These are phyloP conservation scores for Canariomyces notabilis DNA, from an alignment of 2,329 filamentous ascomycete species.

Conservation along the genomic window DNA sequence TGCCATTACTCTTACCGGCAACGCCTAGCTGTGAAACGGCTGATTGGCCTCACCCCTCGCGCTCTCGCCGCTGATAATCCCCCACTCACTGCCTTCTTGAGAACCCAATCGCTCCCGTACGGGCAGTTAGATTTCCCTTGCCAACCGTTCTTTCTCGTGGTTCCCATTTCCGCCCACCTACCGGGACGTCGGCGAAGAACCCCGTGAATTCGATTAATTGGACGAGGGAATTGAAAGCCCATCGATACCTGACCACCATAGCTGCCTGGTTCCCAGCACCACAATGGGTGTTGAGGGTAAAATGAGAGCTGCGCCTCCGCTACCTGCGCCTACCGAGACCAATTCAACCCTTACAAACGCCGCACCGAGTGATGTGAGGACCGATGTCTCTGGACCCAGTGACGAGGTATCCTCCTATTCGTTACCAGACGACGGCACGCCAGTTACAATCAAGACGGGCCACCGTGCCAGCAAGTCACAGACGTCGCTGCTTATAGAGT, in stretches of 20 bases:
- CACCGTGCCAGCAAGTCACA: slow-evolving; percentile 63
- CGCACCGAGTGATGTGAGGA: slow-evolving; percentile 59
- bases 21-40: slow-evolving; percentile 16
- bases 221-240: slow-evolving; percentile 18
- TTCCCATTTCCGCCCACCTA: not conserved
- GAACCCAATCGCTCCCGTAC: slow-evolving; percentile 9
- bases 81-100: slow-evolving; percentile 21
- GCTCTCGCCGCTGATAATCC: slow-evolving; percentile 17
- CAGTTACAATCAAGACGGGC: slow-evolving; percentile 83
- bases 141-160: slow-evolving; percentile 1
- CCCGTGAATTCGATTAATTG: slow-evolving; percentile 20
- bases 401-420: slow-evolving; percentile 72
- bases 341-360: slow-evolving; percentile 47
- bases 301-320: slow-evolving; percentile 49
- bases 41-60: slow-evolving; percentile 18
- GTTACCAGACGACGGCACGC: slow-evolving; percentile 80
- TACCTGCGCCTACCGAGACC: slow-evolving; percentile 76
- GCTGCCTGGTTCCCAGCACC: slow-evolving; percentile 21
- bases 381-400: slow-evolving; percentile 63
- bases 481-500: slow-evolving; percentile 89
- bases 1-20: slow-evolving; percentile 4
- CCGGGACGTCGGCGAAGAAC: slow-evolving; percentile 9
- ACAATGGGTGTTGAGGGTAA: slow-evolving; percentile 54
- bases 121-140: slow-evolving; percentile 6
- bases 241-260: slow-evolving; percentile 19